These are phyloP conservation scores for Boletus sp. DNA, from an alignment of 768 basidiomycete species.

Conservation along the genomic window DNA sequence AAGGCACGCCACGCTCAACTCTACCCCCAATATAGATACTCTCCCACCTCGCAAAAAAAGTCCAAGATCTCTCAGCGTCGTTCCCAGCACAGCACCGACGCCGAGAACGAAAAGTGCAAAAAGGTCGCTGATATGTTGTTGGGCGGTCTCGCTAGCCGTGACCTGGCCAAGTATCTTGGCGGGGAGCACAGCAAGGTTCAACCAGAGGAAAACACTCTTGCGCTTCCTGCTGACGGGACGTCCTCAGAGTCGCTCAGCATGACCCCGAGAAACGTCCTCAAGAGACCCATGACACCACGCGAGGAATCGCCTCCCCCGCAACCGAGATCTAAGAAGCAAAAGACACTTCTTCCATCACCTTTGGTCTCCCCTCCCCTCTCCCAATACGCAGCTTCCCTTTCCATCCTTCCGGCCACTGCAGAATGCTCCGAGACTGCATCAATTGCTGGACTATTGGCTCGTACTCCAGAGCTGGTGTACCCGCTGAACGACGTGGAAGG, in stretches of 20 bases:
- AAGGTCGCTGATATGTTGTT: conserved; percentile 35
- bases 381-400: not conserved
- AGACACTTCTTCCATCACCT: not conserved
- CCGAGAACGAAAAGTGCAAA: conserved; percentile 39
- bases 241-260: not conserved
- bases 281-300: conserved; percentile 6
- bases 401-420: not conserved
- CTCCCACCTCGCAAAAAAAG: conserved; percentile 40
- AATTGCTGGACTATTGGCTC: not conserved
- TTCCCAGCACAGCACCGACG: conserved; percentile 26
- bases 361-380: not conserved
- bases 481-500: conserved; percentile 4
- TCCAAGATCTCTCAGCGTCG: conserved; percentile 33
- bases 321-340: conserved; percentile 8
- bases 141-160: conserved; percentile 33
- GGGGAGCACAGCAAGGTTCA: conserved; percentile 1
- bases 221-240: not conserved
- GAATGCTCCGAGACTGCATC: conserved; percentile 1
- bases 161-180: conserved; percentile 22
- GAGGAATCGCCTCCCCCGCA: conserved; percentile 3
- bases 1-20: conserved; percentile 45
- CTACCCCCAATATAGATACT: conserved; percentile 63
- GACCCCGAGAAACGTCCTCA: not conserved
- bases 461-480: conserved; percentile 22
- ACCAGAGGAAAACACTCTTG: not conserved